Conservation (phyloP, 1,139 yeast species). For the Tardiomyces digboiensis region DNA sequence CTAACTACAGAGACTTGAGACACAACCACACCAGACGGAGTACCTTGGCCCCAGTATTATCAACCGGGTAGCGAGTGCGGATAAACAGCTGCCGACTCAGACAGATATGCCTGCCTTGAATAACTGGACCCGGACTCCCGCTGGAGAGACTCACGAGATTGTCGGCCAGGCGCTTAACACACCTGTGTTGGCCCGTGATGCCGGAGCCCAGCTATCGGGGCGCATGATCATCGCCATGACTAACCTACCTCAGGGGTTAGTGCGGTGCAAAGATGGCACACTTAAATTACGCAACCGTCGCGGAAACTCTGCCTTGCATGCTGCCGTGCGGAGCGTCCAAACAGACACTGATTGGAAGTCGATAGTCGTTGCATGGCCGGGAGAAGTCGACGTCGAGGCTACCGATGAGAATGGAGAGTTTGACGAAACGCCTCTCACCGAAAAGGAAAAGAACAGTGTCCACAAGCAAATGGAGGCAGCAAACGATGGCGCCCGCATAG, state of each 20-base stretch:
- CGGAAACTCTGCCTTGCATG: slow-evolving; percentile 80
- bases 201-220: slow-evolving; percentile 40
- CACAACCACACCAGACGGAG: slow-evolving; percentile 14
- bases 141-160: not conserved
- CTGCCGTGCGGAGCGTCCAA: slow-evolving; percentile 58
- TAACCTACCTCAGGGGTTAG: slow-evolving; percentile 53
- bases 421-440: slow-evolving; percentile 4
- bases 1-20: not conserved
- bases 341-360: slow-evolving; percentile 77
- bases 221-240: slow-evolving; percentile 63
- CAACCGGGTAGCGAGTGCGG: slow-evolving; percentile 1
- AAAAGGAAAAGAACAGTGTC: slow-evolving; percentile 10
- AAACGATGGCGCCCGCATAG: slow-evolving; percentile 43
- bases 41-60: slow-evolving; percentile 14
- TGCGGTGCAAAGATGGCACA: slow-evolving; percentile 9
- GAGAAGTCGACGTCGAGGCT: slow-evolving; percentile 46
- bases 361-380: slow-evolving; percentile 92
- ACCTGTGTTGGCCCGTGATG: slow-evolving; percentile 22
- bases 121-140: not conserved
- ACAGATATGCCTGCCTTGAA: slow-evolving; percentile 4
- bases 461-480: slow-evolving; percentile 20
- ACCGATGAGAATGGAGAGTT: slow-evolving; percentile 9
- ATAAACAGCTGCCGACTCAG: slow-evolving; percentile 3
- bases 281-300: slow-evolving; percentile 37
- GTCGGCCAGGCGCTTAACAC: slow-evolving; percentile 15